Percentiles rank a stretch among this genome's conserved stretches.
Conservation (phyloP, 2,329 filamentous ascomycete species). For the Venturia effusa region DNA sequence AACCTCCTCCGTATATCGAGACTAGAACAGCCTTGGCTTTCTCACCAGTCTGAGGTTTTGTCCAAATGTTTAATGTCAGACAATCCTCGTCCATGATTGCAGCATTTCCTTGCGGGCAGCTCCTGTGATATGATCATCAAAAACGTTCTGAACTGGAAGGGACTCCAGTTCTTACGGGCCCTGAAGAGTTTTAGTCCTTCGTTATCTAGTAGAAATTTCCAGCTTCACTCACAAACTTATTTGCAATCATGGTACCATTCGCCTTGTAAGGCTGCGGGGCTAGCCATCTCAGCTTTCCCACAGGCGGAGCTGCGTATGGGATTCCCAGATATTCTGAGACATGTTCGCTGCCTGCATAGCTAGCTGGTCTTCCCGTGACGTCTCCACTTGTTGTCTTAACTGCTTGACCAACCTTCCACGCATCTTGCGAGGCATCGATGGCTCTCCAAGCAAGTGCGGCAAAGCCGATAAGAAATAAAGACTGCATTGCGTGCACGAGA, state of each 20-base stretch:
- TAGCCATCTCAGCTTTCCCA: conserved; percentile 24
- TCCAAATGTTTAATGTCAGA: conserved; percentile 11
- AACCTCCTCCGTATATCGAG: conserved; percentile 10
- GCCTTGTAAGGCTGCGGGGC: conserved; percentile 19
- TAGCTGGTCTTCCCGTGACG: conserved; percentile 22
- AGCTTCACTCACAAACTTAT: conserved; percentile 6
- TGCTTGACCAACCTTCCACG: conserved; percentile 16
- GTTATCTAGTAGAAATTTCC: background rate
- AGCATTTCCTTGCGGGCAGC: background rate
- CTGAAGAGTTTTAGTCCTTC: background rate
- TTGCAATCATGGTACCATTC: conserved; percentile 15
- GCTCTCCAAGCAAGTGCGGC: background rate
- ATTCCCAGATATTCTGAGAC: conserved; percentile 27
- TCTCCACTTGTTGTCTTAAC: conserved; percentile 23
- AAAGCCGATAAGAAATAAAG: background rate
- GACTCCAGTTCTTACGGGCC: background rate
- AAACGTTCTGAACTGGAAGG: background rate
- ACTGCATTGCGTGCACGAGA: background rate
- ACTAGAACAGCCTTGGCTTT: conserved; percentile 7
- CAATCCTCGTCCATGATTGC: conserved; percentile 10
- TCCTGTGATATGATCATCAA: background rate
- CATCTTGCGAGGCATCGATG: background rate
- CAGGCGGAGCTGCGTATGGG: conserved; percentile 24
- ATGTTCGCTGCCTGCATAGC: conserved; percentile 14
- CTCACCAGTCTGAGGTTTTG: conserved; percentile 10